phyloP scores from a whole-genome alignment of 257 asterid genomes.

The Galeopsis tetrahit region DNA sequence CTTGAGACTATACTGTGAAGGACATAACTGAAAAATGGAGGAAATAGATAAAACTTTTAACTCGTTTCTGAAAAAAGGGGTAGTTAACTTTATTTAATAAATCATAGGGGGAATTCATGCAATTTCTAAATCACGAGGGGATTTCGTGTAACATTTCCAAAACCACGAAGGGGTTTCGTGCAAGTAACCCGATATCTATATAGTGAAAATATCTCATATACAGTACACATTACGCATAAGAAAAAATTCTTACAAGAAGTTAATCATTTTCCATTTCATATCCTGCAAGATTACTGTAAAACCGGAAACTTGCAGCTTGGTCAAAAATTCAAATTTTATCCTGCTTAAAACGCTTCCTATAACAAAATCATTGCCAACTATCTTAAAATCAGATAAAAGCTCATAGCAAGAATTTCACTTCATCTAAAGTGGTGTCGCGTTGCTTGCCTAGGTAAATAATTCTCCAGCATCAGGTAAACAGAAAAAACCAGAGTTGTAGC shows the following conservation, averaged over 20 bases:
- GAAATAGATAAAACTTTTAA: no score
- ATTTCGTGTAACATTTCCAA: no score
- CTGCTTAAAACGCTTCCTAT: neutral
- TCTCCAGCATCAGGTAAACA: neutral
- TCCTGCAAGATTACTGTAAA: neutral
- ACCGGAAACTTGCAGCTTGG: neutral
- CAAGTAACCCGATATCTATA: neutral
- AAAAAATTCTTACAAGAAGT: neutral
- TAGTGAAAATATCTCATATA: neutral
- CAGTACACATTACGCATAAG: neutral
- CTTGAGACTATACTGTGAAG: no score
- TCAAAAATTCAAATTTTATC: neutral
- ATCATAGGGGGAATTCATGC: no score
- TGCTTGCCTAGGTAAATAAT: slow-evolving; percentile 24
- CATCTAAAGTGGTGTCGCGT: neutral
- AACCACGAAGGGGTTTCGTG: no score
- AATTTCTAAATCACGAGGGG: no score
- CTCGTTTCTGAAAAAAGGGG: no score
- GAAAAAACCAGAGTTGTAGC: neutral
- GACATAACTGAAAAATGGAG: no score
- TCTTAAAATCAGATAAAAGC: slow-evolving; percentile 15
- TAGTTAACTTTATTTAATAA: no score
- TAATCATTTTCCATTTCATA: neutral
- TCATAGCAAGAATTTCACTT: slow-evolving; percentile 1
- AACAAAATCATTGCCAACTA: neutral